Base-by-base conservation (phyloP, 192 early-diverging fungal species). In the Funneliformis mosseae region DNA sequence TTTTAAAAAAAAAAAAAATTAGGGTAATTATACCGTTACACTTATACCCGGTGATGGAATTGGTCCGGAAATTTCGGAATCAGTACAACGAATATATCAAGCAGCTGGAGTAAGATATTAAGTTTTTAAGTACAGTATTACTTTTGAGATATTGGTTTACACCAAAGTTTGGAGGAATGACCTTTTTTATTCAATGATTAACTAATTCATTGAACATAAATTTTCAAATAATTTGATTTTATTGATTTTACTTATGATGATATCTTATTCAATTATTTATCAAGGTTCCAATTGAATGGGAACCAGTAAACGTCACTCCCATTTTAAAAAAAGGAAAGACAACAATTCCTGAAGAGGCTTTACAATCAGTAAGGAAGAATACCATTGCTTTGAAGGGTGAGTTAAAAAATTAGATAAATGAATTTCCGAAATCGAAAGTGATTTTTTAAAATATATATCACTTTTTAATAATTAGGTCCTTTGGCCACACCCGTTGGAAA, bases 31-130 rank as follows among this genome's bases (percentile, higher is more conserved):
- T 87, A 86, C 85, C 68, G 97, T 98, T 72, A 97, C 97, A 69
- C 86, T 99, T 78, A 98, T 99, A 80, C 97, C 98, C 21, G 97
- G 97, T 76, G 97, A 99, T 86, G 97, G 97, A 76, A 99, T 99
- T 78, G 98, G 98, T 45, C 98, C 98, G 4, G 98, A 99, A 87
- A 99, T 99, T 78, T 96, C 97, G 55, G 85, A 89, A 74, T 95
- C 95, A 21, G 98, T 99, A 59, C 92, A 95, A 88, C 86, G 92
- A 55, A 97, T 99, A 85, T 99, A 96, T 84, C 85, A 88, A 79
- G 98, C 96, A 23, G 95, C 96, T 81, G 92, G 92, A 83, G 93
- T 93, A 88, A 77, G 88, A 78, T 63, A 5, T 33, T 69, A 18
- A 60, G 50, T 33, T 42, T 33, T 83, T 46, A 14, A 81, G 10